phyloP scores from a whole-genome alignment of 2,329 filamentous ascomycete species.

The Diaporthe ampelina region DNA sequence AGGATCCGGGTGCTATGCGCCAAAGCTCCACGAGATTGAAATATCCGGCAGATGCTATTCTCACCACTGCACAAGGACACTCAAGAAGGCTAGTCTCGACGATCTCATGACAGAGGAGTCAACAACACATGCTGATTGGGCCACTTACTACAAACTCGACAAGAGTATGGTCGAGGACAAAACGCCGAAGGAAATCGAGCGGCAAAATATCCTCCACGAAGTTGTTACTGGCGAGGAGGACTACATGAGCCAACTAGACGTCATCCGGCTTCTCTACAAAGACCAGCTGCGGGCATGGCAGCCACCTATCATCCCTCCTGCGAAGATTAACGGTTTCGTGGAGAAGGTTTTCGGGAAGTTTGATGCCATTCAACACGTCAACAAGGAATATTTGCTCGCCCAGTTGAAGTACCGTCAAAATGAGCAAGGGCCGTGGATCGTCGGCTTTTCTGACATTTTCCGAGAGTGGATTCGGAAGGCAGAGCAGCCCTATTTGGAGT shows the following conservation, averaged over 20 bases:
- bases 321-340: constrained; percentile 84
- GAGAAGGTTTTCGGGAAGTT: constrained; percentile 90
- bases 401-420: constrained; percentile 97
- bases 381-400: constrained; percentile 91
- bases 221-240: constrained; percentile 93
- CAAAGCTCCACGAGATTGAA: constrained; percentile 81
- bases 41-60: constrained; percentile 88
- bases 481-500: constrained; percentile 88
- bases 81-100: constrained; percentile 94
- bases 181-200: constrained; percentile 88
- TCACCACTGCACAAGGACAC: constrained; percentile 90
- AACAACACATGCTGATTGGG: constrained; percentile 85
- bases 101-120: constrained; percentile 78
- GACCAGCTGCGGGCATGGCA: constrained; percentile 81
- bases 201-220: constrained; percentile 95
- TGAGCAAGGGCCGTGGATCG: constrained; percentile 95
- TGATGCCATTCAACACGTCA: constrained; percentile 88
- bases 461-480: constrained; percentile 98
- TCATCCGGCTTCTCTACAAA: constrained; percentile 87
- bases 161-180: constrained; percentile 80
- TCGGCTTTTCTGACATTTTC: constrained; percentile 96
- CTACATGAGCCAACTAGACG: constrained; percentile 90
- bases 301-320: constrained; percentile 84
- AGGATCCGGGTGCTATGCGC: constrained; percentile 90
- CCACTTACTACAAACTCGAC: constrained; percentile 86